A percentile compares a stretch with the other conserved stretches of the same genome.
phyloP scores from a whole-genome alignment of 2,329 filamentous ascomycete species.

The Aspergillus melleus region DNA sequence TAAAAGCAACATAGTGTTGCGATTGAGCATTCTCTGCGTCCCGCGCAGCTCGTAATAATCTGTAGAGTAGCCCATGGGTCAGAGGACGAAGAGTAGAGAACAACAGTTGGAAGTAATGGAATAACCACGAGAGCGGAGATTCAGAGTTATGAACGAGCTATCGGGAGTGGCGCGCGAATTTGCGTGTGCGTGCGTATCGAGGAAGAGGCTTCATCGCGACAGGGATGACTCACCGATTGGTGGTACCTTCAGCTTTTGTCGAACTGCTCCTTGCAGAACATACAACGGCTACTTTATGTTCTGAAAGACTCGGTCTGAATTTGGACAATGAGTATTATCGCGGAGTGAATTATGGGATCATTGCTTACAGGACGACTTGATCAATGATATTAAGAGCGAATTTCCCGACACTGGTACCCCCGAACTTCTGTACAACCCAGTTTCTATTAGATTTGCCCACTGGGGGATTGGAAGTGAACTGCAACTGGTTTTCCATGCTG shows the following conservation, averaged over 20 bases:
- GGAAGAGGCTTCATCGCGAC: slow-evolving; percentile 2
- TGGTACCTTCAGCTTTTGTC: slow-evolving; percentile 92
- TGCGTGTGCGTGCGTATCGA: not conserved
- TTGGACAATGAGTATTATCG: slow-evolving; percentile 1
- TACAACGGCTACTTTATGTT: slow-evolving; percentile 82
- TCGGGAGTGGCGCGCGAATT: not conserved
- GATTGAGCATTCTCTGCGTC: slow-evolving; percentile 50
- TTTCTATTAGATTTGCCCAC: slow-evolving; percentile 32
- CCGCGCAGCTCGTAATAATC: slow-evolving; percentile 50
- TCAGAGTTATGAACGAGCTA: not conserved
- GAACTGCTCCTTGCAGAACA: slow-evolving; percentile 94
- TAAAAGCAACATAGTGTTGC: slow-evolving; percentile 68
- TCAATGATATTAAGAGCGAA: slow-evolving; percentile 75
- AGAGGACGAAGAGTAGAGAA: not conserved
- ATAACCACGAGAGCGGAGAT: not conserved
- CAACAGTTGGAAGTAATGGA: not conserved
- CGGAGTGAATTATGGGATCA: not conserved
- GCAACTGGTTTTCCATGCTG: slow-evolving; percentile 20
- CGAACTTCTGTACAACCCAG: slow-evolving; percentile 94
- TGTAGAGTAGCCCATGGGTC: slow-evolving; percentile 16
- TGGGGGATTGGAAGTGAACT: slow-evolving; percentile 13
- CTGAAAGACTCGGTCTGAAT: slow-evolving; percentile 59
- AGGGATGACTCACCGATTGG: slow-evolving; percentile 73
- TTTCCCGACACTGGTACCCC: slow-evolving; percentile 93
- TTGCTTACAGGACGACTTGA: slow-evolving; percentile 64